Evolutionary conservation across 768 basidiomycete genomes (phyloP).

Genomic region (Agaricus sinodeliciosus): DNA sequence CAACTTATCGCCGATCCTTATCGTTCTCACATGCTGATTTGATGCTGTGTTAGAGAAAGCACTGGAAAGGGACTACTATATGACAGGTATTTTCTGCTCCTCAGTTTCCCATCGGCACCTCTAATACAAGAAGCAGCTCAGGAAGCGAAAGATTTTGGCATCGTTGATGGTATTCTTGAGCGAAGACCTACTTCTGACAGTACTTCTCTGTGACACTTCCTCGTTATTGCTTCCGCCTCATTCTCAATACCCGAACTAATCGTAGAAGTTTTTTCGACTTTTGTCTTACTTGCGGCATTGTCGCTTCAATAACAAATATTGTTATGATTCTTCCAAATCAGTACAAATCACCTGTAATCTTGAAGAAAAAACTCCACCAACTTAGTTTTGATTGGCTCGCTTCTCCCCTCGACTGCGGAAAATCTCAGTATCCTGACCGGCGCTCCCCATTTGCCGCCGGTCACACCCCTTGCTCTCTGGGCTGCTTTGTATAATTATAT

Average conservation of each 20-base stretch:
- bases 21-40: constrained; percentile 12
- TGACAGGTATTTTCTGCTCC: constrained; percentile 59
- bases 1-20: constrained; percentile 7
- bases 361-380: no score
- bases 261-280: neutral
- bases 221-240: constrained; percentile 3
- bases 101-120: constrained; percentile 15
- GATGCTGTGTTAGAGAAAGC: constrained; percentile 58
- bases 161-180: constrained; percentile 89
- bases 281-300: neutral
- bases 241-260: neutral
- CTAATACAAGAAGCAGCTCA: constrained; percentile 43
- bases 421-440: no score
- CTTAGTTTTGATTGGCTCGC: no score
- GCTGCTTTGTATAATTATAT: neutral
- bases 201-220: constrained; percentile 7
- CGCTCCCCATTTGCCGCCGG: no score
- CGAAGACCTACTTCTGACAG: constrained; percentile 48
- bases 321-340: no score
- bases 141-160: constrained; percentile 87
- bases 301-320: no score
- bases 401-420: no score
- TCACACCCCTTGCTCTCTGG: no score
- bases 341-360: no score
- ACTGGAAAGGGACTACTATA: constrained; percentile 91